phyloP scores from a whole-genome alignment of 1,139 yeast genomes.

The Pichia sp. region DNA sequence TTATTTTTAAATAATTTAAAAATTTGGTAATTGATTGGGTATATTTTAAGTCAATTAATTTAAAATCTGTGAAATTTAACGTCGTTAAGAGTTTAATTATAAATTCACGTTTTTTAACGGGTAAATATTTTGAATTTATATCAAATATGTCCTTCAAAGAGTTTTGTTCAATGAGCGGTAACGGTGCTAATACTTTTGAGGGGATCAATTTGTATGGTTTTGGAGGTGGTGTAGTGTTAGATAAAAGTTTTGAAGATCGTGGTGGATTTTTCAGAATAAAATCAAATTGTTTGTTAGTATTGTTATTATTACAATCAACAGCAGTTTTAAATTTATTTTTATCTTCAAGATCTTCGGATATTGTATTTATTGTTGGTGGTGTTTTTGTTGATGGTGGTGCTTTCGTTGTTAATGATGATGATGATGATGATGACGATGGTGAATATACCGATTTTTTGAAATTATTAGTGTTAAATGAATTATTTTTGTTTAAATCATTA shows the following conservation, averaged over 20 bases:
- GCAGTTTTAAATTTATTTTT: not conserved
- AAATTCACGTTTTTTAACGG: not conserved
- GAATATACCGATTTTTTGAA: not conserved
- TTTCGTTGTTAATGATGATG: no score
- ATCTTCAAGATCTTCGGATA: no score
- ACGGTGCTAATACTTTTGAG: not conserved
- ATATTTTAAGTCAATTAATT: slow-evolving; percentile 7
- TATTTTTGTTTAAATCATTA: not conserved
- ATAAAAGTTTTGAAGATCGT: not conserved
- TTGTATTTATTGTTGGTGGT: not conserved
- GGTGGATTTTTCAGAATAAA: not conserved
- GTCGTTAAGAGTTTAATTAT: slow-evolving; percentile 12
- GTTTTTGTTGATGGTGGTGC: not conserved
- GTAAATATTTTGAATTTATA: slow-evolving; percentile 9
- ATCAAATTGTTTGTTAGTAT: not conserved
- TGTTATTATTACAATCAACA: not conserved
- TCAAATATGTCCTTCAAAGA: not conserved
- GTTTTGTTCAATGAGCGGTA: not conserved
- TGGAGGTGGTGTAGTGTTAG: not conserved
- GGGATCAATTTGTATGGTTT: not conserved
- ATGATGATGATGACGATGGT: not conserved
- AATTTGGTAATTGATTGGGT: slow-evolving; percentile 3
- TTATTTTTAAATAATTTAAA: not conserved
- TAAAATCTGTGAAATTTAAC: slow-evolving; percentile 13
- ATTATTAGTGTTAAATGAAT: not conserved